Percentiles rank a stretch among this genome's conserved stretches.
These are phyloP conservation scores for Coemansia sp. DNA, from an alignment of 192 early-diverging fungal genomes.

Conservation along the genomic window DNA sequence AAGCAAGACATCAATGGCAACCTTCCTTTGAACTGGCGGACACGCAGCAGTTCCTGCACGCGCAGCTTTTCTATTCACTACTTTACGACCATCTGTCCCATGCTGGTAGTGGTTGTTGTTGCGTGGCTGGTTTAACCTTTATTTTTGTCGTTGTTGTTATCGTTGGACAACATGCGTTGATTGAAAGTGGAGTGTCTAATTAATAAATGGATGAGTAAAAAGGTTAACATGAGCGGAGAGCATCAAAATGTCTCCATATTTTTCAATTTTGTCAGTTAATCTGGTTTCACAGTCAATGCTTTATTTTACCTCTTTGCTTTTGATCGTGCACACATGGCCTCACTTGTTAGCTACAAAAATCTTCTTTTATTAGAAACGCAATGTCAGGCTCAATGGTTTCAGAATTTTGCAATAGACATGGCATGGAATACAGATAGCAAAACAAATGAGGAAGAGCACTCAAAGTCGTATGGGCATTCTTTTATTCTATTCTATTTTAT, in stretches of 20 bases:
- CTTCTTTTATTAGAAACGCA: not conserved
- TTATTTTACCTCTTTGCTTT: not conserved
- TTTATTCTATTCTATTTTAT: not conserved
- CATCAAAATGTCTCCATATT: not conserved
- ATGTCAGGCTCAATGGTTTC: constrained; percentile 1
- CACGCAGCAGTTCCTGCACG: not conserved
- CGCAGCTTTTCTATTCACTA: not conserved
- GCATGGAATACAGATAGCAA: not conserved
- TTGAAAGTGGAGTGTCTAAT: no score
- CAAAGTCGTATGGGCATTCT: not conserved
- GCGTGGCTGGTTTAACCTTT: not conserved
- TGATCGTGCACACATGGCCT: not conserved
- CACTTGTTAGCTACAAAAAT: not conserved
- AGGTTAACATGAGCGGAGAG: no score
- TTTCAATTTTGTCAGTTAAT: not conserved
- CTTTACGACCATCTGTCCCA: not conserved
- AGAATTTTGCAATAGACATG: not conserved
- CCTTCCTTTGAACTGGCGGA: constrained; percentile 41
- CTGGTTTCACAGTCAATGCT: constrained; percentile 2
- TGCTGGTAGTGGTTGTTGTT: constrained; percentile 2
- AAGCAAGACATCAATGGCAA: constrained; percentile 43
- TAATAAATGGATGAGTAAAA: no score
- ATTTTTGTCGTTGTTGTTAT: no score
- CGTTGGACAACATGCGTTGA: no score
- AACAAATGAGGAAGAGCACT: no score